Percentiles rank a stretch among this genome's conserved stretches.
Evolutionary conservation across 345 rosid genomes (phyloP).

Genomic region (Eucalyptus marginata): DNA sequence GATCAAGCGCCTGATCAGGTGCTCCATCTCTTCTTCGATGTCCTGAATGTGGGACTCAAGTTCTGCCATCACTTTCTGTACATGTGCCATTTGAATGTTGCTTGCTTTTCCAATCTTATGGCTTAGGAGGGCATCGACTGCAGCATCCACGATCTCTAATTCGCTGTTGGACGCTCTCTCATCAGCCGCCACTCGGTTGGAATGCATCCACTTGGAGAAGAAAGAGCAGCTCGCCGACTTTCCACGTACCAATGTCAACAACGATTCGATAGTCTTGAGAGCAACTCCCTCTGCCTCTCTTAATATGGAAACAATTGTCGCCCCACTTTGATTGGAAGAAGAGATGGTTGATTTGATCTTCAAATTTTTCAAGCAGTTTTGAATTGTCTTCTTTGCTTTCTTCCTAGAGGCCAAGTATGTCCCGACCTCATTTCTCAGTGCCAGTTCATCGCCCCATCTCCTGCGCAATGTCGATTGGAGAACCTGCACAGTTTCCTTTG

Average conservation of each 20-base stretch:
- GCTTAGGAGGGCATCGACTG: background rate
- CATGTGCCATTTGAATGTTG: background rate
- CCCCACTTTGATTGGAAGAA: background rate
- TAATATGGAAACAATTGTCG: background rate
- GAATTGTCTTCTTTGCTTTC: conserved; percentile 2
- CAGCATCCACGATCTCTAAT: conserved; percentile 6
- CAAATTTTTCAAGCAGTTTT: conserved; percentile 5
- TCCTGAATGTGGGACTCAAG: conserved; percentile 28
- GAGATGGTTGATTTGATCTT: background rate
- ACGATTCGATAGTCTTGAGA: background rate
- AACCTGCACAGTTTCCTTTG: conserved; percentile 10
- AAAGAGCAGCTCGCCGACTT: background rate
- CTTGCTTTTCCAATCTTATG: background rate
- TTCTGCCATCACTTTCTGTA: conserved; percentile 10
- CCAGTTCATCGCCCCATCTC: background rate
- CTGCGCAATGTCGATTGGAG: conserved; percentile 16
- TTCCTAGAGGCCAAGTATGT: conserved; percentile 16
- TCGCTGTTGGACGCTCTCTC: background rate
- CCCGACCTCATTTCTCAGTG: background rate
- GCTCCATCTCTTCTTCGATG: conserved; percentile 27
- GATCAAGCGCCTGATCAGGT: conserved; percentile 19
- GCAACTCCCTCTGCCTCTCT: background rate
- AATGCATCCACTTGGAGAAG: background rate
- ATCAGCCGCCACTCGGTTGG: background rate
- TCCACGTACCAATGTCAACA: background rate